Evolutionary conservation across 1,284 basidiomycete species (phyloP), one percentile per base, ranked within the genome.

Genomic region (Cryptococcus sp.): DNA sequence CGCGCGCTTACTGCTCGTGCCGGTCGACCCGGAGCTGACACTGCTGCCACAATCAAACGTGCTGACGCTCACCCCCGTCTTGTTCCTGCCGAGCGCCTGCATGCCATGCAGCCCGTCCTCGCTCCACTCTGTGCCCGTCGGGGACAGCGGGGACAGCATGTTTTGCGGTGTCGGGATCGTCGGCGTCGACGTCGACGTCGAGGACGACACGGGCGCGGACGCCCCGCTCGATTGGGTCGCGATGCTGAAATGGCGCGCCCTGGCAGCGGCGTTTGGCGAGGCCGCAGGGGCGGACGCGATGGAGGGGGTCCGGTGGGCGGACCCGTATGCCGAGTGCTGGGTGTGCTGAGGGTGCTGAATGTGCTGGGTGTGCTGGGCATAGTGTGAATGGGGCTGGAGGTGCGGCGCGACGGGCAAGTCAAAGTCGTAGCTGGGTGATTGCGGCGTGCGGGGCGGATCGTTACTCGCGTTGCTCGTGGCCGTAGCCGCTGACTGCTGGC

Each of bases 11-110:
- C 53, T 58, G 18, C 57, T 57, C 24, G 60, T 58, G 1, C 67
- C 63, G 1, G 65, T 67, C 3, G 61, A 65, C 11, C 64, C 69
- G 12, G 61, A 64, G 16, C 56, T 57, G 23, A 62, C 62, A 54
- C 60, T 66, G 8, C 45, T 46, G 7, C 45, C 45, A 46, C 45
- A 46, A 24, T 46, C 45, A 46, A 46, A 46, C 16, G 20, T 24
- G 16, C 45, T 46, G 11, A 37, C 37, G 20, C 37, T 55, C 36
- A 11, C 45, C 23, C 51, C 53, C 11, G 53, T 55, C 43, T 55
- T 42, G 2, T 46, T 52, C 50, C 53, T 51, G 28, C 51, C 52
- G 38, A 51, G 49, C 47, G 46, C 45, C 43, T 42, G 47, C 35
- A 35, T 48, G 15, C 50, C 53, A 8, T 45, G 48, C 16, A 57